These are phyloP conservation scores for Casuarina glauca DNA, from an alignment of 306 rosid genomes.

Conservation along the genomic window DNA sequence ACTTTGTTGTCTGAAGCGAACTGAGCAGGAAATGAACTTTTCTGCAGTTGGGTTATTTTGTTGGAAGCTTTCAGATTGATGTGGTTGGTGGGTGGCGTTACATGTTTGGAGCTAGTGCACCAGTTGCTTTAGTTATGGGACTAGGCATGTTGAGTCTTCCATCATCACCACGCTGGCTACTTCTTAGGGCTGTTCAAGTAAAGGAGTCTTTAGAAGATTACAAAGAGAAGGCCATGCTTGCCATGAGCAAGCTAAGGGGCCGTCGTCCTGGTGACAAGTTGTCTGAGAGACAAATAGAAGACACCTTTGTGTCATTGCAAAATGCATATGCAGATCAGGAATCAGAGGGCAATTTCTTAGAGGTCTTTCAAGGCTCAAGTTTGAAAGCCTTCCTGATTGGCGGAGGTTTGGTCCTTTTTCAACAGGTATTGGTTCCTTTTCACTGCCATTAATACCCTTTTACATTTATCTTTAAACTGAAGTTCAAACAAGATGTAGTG, in stretches of 20 bases:
- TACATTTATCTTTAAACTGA: slow-evolving; percentile 17
- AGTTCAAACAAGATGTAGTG: slow-evolving; percentile 18
- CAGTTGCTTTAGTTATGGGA: slow-evolving; percentile 84
- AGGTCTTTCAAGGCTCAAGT: slow-evolving; percentile 91
- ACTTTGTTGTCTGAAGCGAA: slow-evolving; percentile 20
- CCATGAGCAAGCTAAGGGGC: slow-evolving; percentile 80
- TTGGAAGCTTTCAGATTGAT: slow-evolving; percentile 82
- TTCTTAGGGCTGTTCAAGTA: slow-evolving; percentile 95
- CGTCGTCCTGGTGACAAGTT: slow-evolving; percentile 71
- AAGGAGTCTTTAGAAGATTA: slow-evolving; percentile 67
- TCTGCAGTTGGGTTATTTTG: slow-evolving; percentile 84
- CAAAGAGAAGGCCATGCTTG: slow-evolving; percentile 66
- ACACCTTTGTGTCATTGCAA: slow-evolving; percentile 63
- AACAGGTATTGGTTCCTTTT: slow-evolving; percentile 63
- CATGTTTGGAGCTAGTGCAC: slow-evolving; percentile 89
- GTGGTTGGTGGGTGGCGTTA: slow-evolving; percentile 89
- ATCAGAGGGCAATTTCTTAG: slow-evolving; percentile 79
- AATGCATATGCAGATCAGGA: slow-evolving; percentile 71
- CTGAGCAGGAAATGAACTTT: slow-evolving; percentile 25
- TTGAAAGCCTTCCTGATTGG: slow-evolving; percentile 85
- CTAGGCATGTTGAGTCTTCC: slow-evolving; percentile 86
- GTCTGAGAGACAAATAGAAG: slow-evolving; percentile 86
- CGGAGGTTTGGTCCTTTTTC: slow-evolving; percentile 94
- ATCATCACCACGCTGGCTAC: slow-evolving; percentile 92
- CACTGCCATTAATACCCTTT: slow-evolving; percentile 14